A percentile compares a stretch with the other conserved stretches of the same genome.
Evolutionary conservation across 169 alveolate genomes (phyloP).

Genomic region (Plasmodium adleri): DNA sequence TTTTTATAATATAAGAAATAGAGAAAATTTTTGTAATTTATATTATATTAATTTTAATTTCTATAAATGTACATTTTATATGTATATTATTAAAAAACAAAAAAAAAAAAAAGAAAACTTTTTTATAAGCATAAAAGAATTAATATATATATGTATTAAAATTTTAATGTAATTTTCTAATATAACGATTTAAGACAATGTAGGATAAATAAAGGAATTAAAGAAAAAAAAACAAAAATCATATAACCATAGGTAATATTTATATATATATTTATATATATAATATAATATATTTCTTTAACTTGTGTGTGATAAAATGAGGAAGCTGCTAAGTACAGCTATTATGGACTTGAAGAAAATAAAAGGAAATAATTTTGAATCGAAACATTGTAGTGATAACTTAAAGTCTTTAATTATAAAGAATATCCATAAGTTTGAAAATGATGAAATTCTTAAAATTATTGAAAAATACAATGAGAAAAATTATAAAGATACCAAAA

Average conservation of each 20-base stretch:
- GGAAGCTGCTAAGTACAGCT: constrained; percentile 59
- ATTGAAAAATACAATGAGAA: constrained; percentile 69
- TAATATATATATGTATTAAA: too few species aligned
- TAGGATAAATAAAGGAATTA: not conserved
- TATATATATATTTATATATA: not conserved
- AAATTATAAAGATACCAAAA: constrained; percentile 45
- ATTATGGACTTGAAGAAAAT: constrained; percentile 49
- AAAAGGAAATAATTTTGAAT: constrained; percentile 8
- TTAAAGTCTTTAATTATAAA: constrained; percentile 65
- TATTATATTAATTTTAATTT: too few species aligned
- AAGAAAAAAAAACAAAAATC: constrained; percentile 3
- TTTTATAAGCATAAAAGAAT: too few species aligned
- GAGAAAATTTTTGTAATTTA: too few species aligned
- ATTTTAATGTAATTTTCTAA: too few species aligned
- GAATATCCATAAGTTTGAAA: constrained; percentile 70
- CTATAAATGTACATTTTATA: too few species aligned
- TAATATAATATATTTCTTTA: too few species aligned
- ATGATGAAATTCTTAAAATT: constrained; percentile 72
- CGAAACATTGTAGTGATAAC: constrained; percentile 33
- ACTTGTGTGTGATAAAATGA: constrained; percentile 29
- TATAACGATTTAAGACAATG: not conserved
- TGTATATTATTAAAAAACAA: too few species aligned
- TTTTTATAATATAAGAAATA: too few species aligned
- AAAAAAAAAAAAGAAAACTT: too few species aligned
- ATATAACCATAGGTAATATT: not conserved